Evolutionary conservation across 192 early-diverging fungal genomes (phyloP).

Genomic region (Coemansia sp.): DNA sequence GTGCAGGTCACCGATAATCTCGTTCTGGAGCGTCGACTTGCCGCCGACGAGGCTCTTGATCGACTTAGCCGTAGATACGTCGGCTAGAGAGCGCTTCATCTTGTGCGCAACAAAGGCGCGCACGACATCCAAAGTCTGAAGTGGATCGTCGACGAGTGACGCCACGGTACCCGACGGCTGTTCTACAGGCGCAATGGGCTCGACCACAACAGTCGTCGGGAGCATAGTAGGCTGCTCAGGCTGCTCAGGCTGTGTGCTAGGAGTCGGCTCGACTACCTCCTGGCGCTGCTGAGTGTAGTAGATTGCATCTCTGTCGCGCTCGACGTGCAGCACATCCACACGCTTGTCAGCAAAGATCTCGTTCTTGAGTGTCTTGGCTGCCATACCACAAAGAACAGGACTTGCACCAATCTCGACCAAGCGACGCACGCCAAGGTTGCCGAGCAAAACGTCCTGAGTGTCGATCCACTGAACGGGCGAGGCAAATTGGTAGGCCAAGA

Average conservation of each 20-base stretch:
- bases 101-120: constrained; percentile 83
- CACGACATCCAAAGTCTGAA: constrained; percentile 76
- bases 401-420: constrained; percentile 86
- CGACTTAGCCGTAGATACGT: constrained; percentile 70
- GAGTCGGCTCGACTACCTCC: neutral
- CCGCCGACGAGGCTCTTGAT: constrained; percentile 78
- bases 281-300: constrained; percentile 10
- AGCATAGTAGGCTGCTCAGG: neutral
- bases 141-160: constrained; percentile 68
- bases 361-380: constrained; percentile 55
- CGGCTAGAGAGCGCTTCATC: constrained; percentile 78
- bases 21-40: constrained; percentile 94
- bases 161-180: constrained; percentile 18
- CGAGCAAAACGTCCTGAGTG: constrained; percentile 86
- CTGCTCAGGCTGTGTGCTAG: neutral
- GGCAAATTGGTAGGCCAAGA: constrained; percentile 92
- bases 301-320: constrained; percentile 13
- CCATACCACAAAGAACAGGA: constrained; percentile 88
- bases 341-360: neutral
- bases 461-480: constrained; percentile 94
- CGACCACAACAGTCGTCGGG: constrained; percentile 51
- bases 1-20: constrained; percentile 92
- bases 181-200: neutral
- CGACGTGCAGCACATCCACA: constrained; percentile 16
- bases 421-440: constrained; percentile 72